A percentile compares a stretch with the other conserved stretches of the same genome.
phyloP scores from a whole-genome alignment of 306 rosid genomes.

The Prunus mume region DNA sequence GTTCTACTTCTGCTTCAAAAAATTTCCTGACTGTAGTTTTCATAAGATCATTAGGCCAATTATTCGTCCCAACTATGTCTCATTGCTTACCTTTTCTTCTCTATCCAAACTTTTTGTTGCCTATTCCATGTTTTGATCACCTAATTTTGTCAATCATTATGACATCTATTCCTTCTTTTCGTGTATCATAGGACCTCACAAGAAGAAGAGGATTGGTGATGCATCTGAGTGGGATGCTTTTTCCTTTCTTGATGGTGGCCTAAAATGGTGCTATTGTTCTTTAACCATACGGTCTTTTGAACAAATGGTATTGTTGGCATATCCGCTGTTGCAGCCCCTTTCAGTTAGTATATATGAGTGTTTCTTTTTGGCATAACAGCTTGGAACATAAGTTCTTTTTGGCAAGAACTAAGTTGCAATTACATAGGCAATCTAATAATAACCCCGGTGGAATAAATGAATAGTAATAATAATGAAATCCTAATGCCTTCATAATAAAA shows the following conservation, averaged over 20 bases:
- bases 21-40: background rate
- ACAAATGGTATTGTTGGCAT: conserved; percentile 6
- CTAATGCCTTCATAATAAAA: too few species aligned
- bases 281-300: background rate
- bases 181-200: conserved; percentile 5
- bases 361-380: too few species aligned
- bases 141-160: background rate
- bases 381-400: too few species aligned
- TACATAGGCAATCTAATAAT: too few species aligned
- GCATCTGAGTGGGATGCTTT: conserved; percentile 13
- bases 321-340: background rate
- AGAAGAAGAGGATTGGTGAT: conserved; percentile 14
- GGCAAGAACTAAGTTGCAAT: too few species aligned
- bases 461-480: background rate
- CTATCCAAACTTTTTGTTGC: background rate
- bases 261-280: conserved; percentile 11
- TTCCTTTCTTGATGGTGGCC: conserved; percentile 4
- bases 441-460: background rate
- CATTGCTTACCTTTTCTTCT: background rate
- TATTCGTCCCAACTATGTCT: background rate
- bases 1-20: background rate
- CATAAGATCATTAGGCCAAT: background rate
- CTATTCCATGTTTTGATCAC: background rate
- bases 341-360: background rate
- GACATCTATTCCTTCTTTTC: conserved; percentile 7